These are phyloP conservation scores for Tetrapyrgos nigripes DNA, from an alignment of 1,284 basidiomycete genomes.

Conservation along the genomic window DNA sequence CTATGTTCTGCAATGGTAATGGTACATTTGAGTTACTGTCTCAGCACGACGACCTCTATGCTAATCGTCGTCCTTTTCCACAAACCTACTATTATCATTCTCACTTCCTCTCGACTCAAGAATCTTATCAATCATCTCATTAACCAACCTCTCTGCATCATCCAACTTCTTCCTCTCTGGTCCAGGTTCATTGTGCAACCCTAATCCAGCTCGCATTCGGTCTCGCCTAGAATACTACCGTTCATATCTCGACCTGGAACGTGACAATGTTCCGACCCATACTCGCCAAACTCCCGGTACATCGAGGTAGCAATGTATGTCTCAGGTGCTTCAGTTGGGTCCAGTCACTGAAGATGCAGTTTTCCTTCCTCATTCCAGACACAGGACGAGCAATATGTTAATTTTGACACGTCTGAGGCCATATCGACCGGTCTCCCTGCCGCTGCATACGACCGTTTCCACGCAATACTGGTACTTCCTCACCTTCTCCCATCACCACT, in stretches of 20 bases:
- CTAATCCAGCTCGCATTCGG: slow-evolving; percentile 55
- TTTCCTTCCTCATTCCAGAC: too few species aligned
- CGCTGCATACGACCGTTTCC: too few species aligned
- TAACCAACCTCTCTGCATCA: slow-evolving; percentile 35
- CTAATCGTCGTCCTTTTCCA: slow-evolving; percentile 33
- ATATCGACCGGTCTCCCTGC: too few species aligned
- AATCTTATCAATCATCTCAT: slow-evolving; percentile 44
- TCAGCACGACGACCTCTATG: too few species aligned
- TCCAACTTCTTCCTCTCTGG: slow-evolving; percentile 42
- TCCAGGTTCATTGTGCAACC: slow-evolving; percentile 64
- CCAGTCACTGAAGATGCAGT: too few species aligned
- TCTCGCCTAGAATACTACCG: slow-evolving; percentile 29
- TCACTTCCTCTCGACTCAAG: slow-evolving; percentile 15
- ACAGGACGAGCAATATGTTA: too few species aligned
- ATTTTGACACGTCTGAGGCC: too few species aligned
- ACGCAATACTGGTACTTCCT: too few species aligned
- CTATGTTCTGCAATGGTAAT: slow-evolving; percentile 11
- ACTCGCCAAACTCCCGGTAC: slow-evolving; percentile 51
- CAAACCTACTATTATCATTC: neutral
- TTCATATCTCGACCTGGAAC: slow-evolving; percentile 48
- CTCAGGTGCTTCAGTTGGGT: too few species aligned
- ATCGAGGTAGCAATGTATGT: too few species aligned
- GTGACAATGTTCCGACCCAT: slow-evolving; percentile 63
- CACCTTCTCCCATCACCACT: too few species aligned
- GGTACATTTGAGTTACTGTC: neutral